Evolutionary conservation across 2,329 filamentous ascomycete genomes (phyloP), one percentile per base, ranked within the genome.

Genomic region (Aureobasidium zeae): DNA sequence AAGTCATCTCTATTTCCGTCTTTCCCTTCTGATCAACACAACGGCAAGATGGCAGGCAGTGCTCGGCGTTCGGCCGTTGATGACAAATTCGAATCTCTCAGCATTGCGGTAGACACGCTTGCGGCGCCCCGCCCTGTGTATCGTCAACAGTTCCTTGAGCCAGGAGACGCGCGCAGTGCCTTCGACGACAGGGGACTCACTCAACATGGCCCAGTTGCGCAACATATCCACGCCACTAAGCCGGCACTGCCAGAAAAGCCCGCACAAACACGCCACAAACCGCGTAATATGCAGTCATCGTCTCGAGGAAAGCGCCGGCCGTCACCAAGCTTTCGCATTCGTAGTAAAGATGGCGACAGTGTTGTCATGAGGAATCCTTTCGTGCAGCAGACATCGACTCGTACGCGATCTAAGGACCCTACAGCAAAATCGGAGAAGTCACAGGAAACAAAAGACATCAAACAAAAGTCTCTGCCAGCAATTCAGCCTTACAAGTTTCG

Each of bases 271-370:
- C 24, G 20, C 24, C 43, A 38, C 12, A 19, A 28, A 20, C 32
- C 31, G 3, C 31, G 25, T 8, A 19, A 21, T 15, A 37, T 16
- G 21, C 28, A 28, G n/a, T 12, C 39, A 16, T 6, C 30, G 12
- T 12, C 30, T 21, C 30, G 15, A 26, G 39, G 30, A 13, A 43
- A 43, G 30, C 39, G 39, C 9, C 39, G 29, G 8, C 39, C 39
- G 10, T 43, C 39, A 13, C 39, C 39, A 8, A 28, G 11, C 6
- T 43, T 45, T 12, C 19, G 24, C 28, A 45, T 45, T 11, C 43
- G 43, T 5, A 32, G 52, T 50, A 8, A 53, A 49, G 9, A 45
- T 50, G 20, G 53, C 51, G 32, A 52, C 48, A 28, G 51, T 45
- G 37, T 49, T 43, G 15, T 41, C 36, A 16, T 43, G 42, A n/a